These are phyloP conservation scores for Chaetoceros muelleri DNA, from an alignment of 108 stramenopile species.

Conservation along the genomic window DNA sequence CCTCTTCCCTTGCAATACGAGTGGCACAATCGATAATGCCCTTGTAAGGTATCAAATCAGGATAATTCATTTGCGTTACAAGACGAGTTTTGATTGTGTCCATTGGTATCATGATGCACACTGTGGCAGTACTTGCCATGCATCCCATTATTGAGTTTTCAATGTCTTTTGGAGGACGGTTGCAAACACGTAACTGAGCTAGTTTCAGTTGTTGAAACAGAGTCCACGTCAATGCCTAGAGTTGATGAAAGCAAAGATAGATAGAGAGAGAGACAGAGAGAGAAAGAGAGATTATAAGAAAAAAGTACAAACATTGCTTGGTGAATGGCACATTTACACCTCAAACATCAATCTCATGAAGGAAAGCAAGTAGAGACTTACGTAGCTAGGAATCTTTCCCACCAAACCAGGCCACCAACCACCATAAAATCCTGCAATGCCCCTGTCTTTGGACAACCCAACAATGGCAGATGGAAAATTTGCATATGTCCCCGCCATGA, in stretches of 20 bases:
- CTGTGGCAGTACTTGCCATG: slow-evolving; percentile 85
- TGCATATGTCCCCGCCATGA: slow-evolving; percentile 94
- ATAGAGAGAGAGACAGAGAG: slow-evolving; percentile 1
- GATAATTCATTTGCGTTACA: slow-evolving; percentile 70
- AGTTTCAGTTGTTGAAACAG: slow-evolving; percentile 90
- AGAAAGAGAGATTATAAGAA: background rate
- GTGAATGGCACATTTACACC: background rate
- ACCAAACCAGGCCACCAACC: slow-evolving; percentile 96
- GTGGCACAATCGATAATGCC: slow-evolving; percentile 89
- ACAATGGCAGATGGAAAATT: slow-evolving; percentile 54
- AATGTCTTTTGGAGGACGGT: slow-evolving; percentile 64
- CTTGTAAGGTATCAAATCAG: slow-evolving; percentile 59
- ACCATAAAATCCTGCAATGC: slow-evolving; percentile 84
- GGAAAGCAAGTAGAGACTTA: too few relatives aligned
- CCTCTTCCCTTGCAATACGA: slow-evolving; percentile 82
- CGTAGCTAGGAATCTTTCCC: slow-evolving; percentile 91
- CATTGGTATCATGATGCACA: slow-evolving; percentile 95
- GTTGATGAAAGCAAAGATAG: slow-evolving; percentile 1
- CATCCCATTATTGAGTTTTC: slow-evolving; percentile 94
- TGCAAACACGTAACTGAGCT: slow-evolving; percentile 26
- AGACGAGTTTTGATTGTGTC: slow-evolving; percentile 95
- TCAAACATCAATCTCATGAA: background rate
- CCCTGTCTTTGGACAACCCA: slow-evolving; percentile 45
- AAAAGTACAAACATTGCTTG: background rate
- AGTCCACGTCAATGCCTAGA: slow-evolving; percentile 90